phyloP scores from a whole-genome alignment of 306 rosid genomes.

The Castanea mollissima region DNA sequence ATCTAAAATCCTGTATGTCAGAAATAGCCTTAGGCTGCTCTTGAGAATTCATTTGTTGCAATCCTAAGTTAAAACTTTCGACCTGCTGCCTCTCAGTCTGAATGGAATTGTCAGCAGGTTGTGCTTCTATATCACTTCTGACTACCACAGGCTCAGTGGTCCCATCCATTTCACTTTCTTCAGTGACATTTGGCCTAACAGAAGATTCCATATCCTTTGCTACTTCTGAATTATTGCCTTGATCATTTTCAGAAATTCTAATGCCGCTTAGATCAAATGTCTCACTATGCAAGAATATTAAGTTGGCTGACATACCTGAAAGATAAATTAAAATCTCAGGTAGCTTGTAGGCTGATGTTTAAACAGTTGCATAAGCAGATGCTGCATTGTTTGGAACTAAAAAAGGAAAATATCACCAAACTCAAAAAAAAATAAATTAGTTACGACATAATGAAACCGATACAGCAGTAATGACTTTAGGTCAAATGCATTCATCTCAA shows the following conservation, averaged over 20 bases:
- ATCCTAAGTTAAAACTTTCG: slow-evolving; percentile 36
- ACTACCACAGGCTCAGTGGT: slow-evolving; percentile 30
- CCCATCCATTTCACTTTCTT: slow-evolving; percentile 33
- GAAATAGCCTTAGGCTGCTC: slow-evolving; percentile 21
- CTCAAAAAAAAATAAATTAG: background rate
- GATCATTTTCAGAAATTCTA: slow-evolving; percentile 46
- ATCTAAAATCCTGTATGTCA: slow-evolving; percentile 26
- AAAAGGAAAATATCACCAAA: background rate
- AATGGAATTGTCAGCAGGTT: slow-evolving; percentile 31
- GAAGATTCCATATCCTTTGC: slow-evolving; percentile 45
- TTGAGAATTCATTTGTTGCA: slow-evolving; percentile 36
- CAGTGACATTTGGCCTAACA: slow-evolving; percentile 37
- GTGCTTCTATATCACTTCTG: slow-evolving; percentile 48
- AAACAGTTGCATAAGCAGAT: slow-evolving; percentile 4
- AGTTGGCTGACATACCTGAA: slow-evolving; percentile 68
- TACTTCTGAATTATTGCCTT: slow-evolving; percentile 42
- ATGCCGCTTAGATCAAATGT: slow-evolving; percentile 55
- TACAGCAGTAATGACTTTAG: background rate
- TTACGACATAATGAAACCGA: background rate
- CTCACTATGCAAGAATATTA: slow-evolving; percentile 54
- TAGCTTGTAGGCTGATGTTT: slow-evolving; percentile 8
- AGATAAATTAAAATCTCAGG: slow-evolving; percentile 27
- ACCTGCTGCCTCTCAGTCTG: slow-evolving; percentile 36
- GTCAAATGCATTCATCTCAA: background rate
- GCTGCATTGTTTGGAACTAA: background rate